Conservation (phyloP, 371 early-diverging fungal genomes). For the Mucor circinelloides region DNA sequence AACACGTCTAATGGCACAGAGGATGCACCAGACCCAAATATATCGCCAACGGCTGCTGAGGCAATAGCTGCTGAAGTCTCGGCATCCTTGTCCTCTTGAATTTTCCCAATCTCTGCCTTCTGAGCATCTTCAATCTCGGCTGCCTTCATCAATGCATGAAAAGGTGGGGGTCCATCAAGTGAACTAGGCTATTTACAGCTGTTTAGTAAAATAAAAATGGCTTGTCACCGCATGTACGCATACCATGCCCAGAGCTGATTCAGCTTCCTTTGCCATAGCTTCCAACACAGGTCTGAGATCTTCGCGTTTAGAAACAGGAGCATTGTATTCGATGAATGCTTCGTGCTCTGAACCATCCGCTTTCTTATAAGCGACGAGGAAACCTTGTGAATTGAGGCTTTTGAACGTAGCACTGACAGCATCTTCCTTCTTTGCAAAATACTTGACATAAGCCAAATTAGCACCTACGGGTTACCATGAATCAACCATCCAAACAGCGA, state of each 20-base stretch:
- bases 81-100: conserved; percentile 21
- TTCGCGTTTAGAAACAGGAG: conserved; percentile 42
- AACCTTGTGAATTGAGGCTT: conserved; percentile 37
- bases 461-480: conserved; percentile 35
- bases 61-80: conserved; percentile 16
- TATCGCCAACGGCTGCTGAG: not conserved
- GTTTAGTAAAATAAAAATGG: not conserved
- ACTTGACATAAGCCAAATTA: conserved; percentile 48
- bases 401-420: conserved; percentile 45
- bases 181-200: conserved; percentile 41
- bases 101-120: conserved; percentile 22
- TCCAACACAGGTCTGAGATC: conserved; percentile 47
- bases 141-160: conserved; percentile 43
- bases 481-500: not conserved
- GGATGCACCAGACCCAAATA: not conserved
- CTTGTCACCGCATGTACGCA: not conserved
- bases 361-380: conserved; percentile 31
- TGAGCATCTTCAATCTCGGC: conserved; percentile 36
- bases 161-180: conserved; percentile 40
- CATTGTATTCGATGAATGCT: conserved; percentile 34
- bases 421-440: conserved; percentile 35
- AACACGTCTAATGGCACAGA: conserved; percentile 31
- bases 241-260: conserved; percentile 47
- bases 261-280: conserved; percentile 55
- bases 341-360: conserved; percentile 24